Percentiles rank a stretch among this genome's conserved stretches.
These are phyloP conservation scores for Chrysochromulina parva DNA, from an alignment of 78 protist species.

Conservation along the genomic window DNA sequence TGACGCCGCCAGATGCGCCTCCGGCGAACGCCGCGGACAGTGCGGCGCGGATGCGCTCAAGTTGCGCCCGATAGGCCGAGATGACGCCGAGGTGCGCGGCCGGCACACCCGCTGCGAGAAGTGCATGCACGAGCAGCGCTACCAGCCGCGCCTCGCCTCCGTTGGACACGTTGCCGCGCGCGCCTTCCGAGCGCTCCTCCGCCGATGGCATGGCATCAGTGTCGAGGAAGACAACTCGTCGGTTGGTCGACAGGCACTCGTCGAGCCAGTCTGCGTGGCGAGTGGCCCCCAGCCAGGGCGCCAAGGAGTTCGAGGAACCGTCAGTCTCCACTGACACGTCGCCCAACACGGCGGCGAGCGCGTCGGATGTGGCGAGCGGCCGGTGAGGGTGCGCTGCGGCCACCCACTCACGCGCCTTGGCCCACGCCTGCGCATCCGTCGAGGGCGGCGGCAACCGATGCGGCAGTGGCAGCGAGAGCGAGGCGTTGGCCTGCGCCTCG, in stretches of 20 bases:
- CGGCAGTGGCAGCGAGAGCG: not conserved
- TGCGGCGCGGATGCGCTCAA: not conserved
- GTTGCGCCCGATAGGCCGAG: constrained; percentile 80
- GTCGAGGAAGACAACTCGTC: not conserved
- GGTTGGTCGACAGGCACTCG: not conserved
- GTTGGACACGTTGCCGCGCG: not conserved
- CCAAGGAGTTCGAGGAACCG: not conserved
- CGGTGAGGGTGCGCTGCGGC: not conserved
- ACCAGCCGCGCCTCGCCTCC: not conserved
- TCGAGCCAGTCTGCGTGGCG: not conserved
- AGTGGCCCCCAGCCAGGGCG: not conserved
- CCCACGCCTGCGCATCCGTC: not conserved
- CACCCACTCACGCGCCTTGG: not conserved
- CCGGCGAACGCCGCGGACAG: not conserved
- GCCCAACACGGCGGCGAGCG: too few species aligned
- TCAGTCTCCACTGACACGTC: not conserved
- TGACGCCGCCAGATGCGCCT: too few species aligned
- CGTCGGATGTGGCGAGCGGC: too few species aligned
- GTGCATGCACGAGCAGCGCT: not conserved
- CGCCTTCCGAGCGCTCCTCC: not conserved
- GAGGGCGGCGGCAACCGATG: not conserved
- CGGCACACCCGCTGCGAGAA: not conserved
- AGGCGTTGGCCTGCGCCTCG: not conserved
- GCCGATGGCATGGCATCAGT: not conserved
- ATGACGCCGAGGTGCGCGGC: constrained; percentile 70